Percentiles rank a stretch among this genome's conserved stretches.
These are phyloP conservation scores for Grifola frondosa DNA, from an alignment of 1,284 basidiomycete species.

Conservation along the genomic window DNA sequence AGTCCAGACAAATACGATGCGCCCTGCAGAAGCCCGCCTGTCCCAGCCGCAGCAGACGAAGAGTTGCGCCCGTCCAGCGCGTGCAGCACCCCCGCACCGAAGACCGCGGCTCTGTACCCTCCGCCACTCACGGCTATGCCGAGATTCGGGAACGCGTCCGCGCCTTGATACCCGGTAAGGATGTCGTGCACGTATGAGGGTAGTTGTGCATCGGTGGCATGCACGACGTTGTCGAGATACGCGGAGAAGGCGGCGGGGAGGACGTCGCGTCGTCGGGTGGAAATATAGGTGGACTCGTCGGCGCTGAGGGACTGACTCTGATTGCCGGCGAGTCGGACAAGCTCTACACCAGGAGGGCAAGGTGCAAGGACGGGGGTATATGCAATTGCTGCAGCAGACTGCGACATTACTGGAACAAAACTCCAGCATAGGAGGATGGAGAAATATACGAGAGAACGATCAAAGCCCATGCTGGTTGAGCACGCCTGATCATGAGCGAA, in stretches of 20 bases:
- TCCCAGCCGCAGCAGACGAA: conserved; percentile 36
- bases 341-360: background rate
- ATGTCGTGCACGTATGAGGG: conserved; percentile 35
- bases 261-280: conserved; percentile 9
- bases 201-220: too few relatives aligned
- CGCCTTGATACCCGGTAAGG: conserved; percentile 18
- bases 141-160: conserved; percentile 36
- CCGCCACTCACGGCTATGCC: conserved; percentile 44
- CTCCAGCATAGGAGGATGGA: too few relatives aligned
- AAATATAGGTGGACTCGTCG: conserved; percentile 19
- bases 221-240: conserved; percentile 32
- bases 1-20: conserved; percentile 39
- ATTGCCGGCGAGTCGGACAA: conserved; percentile 8
- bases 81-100: conserved; percentile 45
- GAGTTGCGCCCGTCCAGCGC: conserved; percentile 46
- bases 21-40: conserved; percentile 47
- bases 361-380: too few relatives aligned
- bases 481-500: too few relatives aligned
- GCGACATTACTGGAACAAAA: too few relatives aligned
- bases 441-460: too few relatives aligned
- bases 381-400: too few relatives aligned
- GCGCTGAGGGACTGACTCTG: conserved; percentile 14
- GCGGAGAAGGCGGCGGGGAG: conserved; percentile 20
- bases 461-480: too few relatives aligned
- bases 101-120: conserved; percentile 45